Percentiles rank a stretch among this genome's conserved stretches.
phyloP scores from a whole-genome alignment of 169 alveolate genomes.

The Plasmodium gallinaceum region DNA sequence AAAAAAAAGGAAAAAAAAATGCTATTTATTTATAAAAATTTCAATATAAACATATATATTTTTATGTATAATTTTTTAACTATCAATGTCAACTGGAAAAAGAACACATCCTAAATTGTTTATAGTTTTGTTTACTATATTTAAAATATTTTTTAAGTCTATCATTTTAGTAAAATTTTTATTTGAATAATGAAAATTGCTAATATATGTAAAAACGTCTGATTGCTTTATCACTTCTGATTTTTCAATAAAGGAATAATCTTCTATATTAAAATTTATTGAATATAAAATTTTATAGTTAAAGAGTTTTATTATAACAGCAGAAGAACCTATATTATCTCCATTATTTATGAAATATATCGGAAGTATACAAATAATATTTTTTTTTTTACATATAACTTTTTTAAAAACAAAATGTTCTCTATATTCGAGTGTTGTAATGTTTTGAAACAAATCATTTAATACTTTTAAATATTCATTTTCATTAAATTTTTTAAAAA shows the following conservation, averaged over 20 bases:
- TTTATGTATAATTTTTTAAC: constrained; percentile 14
- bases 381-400: constrained; percentile 24
- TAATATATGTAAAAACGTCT: constrained; percentile 51
- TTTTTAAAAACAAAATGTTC: constrained; percentile 56
- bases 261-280: constrained; percentile 36
- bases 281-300: constrained; percentile 65
- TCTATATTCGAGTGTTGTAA: constrained; percentile 37
- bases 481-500: constrained; percentile 34
- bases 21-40: background rate
- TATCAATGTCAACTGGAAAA: constrained; percentile 68
- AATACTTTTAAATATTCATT: constrained; percentile 47
- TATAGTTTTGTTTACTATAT: constrained; percentile 42
- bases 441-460: constrained; percentile 36
- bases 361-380: constrained; percentile 35
- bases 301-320: constrained; percentile 34
- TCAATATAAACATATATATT: background rate
- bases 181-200: constrained; percentile 67
- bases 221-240: constrained; percentile 39
- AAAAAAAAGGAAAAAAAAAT: too few species aligned
- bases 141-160: constrained; percentile 26
- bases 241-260: constrained; percentile 70
- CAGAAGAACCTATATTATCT: constrained; percentile 73
- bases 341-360: constrained; percentile 67
- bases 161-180: constrained; percentile 41
- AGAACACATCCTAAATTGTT: constrained; percentile 54